Base-by-base conservation (phyloP, 805 yeast species). In the Danielozyma ontarioensis region DNA sequence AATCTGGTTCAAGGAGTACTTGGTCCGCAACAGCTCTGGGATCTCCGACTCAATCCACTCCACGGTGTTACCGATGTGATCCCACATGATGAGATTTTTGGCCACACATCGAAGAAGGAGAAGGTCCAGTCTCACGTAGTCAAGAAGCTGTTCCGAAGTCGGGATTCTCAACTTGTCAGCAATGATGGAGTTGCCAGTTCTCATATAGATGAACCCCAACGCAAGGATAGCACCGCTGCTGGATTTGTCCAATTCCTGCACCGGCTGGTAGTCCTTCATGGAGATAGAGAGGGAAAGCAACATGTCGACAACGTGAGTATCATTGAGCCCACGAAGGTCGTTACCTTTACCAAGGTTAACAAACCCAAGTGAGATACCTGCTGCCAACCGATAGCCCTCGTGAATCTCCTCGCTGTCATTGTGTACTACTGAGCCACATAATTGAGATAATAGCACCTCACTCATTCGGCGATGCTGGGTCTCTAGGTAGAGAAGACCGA, bases 381-480 rank as follows among this genome's bases (percentile, higher is more conserved):
- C 94, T 1, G 95, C 84, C 10, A 86, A 61, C 35, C 94, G 63
- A 48, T 89, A 90, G 1, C 89, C 83, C 55, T 89, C 96, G 55
- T 76, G 78, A 2, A 78, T 77, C 29, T 70, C 59, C 19, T 63
- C 70, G 32, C 68, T 68, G 27, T 80, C 89, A 39, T 76, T 76
- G 26, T 72, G 71, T 5, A 55, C 46, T 4, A 79, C 67, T 2
- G 70, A 60, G 3, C 80, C 71, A 16, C 70, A 70, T 2, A 90
- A 63, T 50, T 90, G 96, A 0, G 83, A 69, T 13, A 83, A 58
- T 27, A 89, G 61, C 23, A 85, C 74, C 38, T 83, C 93, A 36
- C 89, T 80, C 88, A 90, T 84, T 44, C 94, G 69, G 29, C 95
- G 72, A 51, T 88, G 95, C 41, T 80, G 88, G 4, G 87, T 75